phyloP scores from a whole-genome alignment of 2,329 filamentous ascomycete species.

The Chaetomiaceae sp. region DNA sequence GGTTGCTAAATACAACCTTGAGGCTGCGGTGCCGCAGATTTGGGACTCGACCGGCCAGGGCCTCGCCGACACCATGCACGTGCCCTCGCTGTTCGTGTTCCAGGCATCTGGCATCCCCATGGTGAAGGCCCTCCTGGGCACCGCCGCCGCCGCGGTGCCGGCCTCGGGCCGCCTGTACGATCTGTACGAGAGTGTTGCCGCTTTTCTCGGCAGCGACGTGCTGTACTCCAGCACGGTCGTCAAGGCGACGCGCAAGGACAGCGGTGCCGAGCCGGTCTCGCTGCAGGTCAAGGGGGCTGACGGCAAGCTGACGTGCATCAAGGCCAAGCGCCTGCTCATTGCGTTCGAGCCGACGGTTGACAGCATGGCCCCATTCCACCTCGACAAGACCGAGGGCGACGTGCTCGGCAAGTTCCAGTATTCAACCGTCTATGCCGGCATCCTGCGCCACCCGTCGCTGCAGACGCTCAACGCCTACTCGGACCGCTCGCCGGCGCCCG shows the following conservation, averaged over 20 bases:
- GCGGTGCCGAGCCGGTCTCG: constrained; percentile 1
- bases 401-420: constrained; percentile 16
- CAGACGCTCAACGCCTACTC: constrained; percentile 12
- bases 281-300: constrained; percentile 7
- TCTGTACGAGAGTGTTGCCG: constrained; percentile 34
- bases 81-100: constrained; percentile 14
- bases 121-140: constrained; percentile 28
- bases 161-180: constrained; percentile 34
- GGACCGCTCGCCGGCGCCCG: constrained; percentile 4
- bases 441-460: constrained; percentile 18
- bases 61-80: constrained; percentile 15
- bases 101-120: constrained; percentile 24
- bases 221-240: constrained; percentile 33
- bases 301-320: constrained; percentile 21
- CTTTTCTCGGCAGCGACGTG: constrained; percentile 31
- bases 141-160: constrained; percentile 28
- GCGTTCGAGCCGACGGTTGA: constrained; percentile 29
- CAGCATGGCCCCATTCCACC: constrained; percentile 29
- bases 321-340: constrained; percentile 30
- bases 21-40: constrained; percentile 16
- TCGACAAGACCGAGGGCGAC: constrained; percentile 19
- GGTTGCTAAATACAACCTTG: constrained; percentile 20
- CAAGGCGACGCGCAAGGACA: constrained; percentile 14
- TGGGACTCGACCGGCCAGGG: constrained; percentile 19
- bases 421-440: constrained; percentile 17